Conservation (phyloP, 371 early-diverging fungal genomes). For the Apophysomyces elegans region DNA sequence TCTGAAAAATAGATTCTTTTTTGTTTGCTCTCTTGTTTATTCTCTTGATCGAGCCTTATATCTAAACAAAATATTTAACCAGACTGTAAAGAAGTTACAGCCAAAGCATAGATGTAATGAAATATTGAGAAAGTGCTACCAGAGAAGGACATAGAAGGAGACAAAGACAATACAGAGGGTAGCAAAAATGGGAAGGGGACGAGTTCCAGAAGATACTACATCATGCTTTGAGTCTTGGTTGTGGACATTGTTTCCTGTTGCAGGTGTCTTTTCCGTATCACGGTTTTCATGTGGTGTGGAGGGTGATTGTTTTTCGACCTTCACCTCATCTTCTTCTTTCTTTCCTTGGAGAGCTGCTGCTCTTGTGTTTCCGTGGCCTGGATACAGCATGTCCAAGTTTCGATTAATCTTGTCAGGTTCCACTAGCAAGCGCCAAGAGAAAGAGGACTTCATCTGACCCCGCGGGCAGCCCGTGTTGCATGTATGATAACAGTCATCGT, state of each 20-base stretch:
- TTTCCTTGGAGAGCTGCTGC: slow-evolving; percentile 38
- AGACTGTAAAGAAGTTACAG: too few species aligned
- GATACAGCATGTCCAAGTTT: slow-evolving; percentile 35
- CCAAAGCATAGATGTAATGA: too few species aligned
- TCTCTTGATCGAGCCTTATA: too few species aligned
- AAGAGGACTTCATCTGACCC: slow-evolving; percentile 48
- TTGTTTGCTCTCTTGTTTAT: slow-evolving; percentile 2
- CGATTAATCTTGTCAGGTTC: slow-evolving; percentile 27
- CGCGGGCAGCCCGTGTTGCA: slow-evolving; percentile 55
- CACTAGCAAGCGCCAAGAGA: slow-evolving; percentile 45
- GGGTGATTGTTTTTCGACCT: neutral
- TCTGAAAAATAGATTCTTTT: neutral
- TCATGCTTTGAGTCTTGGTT: too few species aligned
- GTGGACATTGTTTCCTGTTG: neutral
- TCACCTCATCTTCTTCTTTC: slow-evolving; percentile 1
- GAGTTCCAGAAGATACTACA: too few species aligned
- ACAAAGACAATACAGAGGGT: neutral
- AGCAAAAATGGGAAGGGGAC: too few species aligned
- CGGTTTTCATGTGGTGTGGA: neutral
- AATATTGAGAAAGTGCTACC: too few species aligned
- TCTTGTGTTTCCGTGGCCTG: slow-evolving; percentile 36
- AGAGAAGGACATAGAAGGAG: neutral
- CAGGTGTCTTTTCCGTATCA: neutral
- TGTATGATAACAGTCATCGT: slow-evolving; percentile 57
- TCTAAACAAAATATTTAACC: too few species aligned